A percentile compares a stretch with the other conserved stretches of the same genome.
Evolutionary conservation across 176 grass and related monocot genomes (phyloP).

Genomic region (Lolium perenne): DNA sequence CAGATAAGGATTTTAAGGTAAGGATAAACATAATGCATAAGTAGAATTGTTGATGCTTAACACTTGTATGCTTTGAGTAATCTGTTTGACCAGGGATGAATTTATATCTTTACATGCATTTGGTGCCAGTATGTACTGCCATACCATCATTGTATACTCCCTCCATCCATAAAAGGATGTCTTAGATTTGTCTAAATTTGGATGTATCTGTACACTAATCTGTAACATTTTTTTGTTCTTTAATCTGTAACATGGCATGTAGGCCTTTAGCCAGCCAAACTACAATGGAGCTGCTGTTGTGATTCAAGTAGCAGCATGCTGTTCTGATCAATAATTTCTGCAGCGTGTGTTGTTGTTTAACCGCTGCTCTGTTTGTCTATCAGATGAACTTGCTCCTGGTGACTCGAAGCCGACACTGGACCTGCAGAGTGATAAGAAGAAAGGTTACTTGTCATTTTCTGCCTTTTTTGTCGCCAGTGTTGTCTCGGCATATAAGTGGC

Average conservation of each 20-base stretch:
- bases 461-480: neutral
- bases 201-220: no score
- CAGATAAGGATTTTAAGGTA: neutral
- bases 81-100: no score
- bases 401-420: slow-evolving; percentile 72
- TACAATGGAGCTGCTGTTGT: no score
- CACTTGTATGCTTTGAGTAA: neutral
- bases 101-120: no score
- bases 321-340: neutral
- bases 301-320: no score
- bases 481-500: neutral
- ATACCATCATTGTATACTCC: no score
- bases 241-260: no score
- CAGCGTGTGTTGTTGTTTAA: neutral
- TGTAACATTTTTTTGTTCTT: no score
- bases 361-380: slow-evolving; percentile 18
- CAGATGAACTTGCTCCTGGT: slow-evolving; percentile 57
- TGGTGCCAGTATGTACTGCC: no score
- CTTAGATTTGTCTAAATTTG: no score
- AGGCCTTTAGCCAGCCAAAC: no score
- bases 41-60: neutral
- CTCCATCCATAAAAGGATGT: no score
- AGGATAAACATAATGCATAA: neutral
- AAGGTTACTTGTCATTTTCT: slow-evolving; percentile 60
- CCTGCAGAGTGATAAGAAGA: slow-evolving; percentile 75